Conservation (phyloP, 1,284 basidiomycete genomes). For the Cutaneotrichosporon cutaneum region DNA sequence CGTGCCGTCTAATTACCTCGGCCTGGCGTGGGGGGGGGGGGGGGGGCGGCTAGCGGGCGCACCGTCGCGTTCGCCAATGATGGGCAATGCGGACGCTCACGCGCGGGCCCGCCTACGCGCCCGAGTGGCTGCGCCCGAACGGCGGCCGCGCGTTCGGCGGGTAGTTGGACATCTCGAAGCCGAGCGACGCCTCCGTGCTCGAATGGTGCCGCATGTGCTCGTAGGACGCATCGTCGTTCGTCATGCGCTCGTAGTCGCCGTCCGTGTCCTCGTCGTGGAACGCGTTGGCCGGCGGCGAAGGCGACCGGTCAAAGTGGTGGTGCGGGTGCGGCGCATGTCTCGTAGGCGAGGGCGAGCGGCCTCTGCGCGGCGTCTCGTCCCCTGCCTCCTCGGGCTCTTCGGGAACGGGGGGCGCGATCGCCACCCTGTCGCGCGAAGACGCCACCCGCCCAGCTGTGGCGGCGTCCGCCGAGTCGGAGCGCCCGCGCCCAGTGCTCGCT, state of each 20-base stretch:
- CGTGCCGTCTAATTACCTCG: no score
- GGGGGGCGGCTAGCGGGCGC: no score
- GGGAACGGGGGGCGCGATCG: not conserved
- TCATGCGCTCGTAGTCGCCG: not conserved
- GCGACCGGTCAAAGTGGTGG: constrained; percentile 14
- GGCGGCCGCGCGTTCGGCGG: not conserved
- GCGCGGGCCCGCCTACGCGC: not conserved
- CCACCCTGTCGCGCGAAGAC: no score
- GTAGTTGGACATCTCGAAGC: constrained; percentile 15
- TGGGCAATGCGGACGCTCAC: no score
- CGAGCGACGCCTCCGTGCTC: constrained; percentile 15
- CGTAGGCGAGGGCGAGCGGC: constrained; percentile 18
- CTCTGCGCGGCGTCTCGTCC: constrained; percentile 22
- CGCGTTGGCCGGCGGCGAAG: not conserved
- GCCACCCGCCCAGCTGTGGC: no score
- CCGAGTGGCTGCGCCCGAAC: not conserved
- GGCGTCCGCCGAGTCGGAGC: not conserved
- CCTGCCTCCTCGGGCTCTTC: constrained; percentile 3
- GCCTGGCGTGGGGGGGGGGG: no score
- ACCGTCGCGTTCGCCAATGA: no score
- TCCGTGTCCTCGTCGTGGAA: constrained; percentile 13
- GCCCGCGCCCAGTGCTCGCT: not conserved
- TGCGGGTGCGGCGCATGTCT: constrained; percentile 1
- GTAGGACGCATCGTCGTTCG: constrained; percentile 9
- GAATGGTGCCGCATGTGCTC: constrained; percentile 4